Base-by-base conservation (phyloP, 2,329 filamentous ascomycete genomes). In the Xylariaceae sp. region DNA sequence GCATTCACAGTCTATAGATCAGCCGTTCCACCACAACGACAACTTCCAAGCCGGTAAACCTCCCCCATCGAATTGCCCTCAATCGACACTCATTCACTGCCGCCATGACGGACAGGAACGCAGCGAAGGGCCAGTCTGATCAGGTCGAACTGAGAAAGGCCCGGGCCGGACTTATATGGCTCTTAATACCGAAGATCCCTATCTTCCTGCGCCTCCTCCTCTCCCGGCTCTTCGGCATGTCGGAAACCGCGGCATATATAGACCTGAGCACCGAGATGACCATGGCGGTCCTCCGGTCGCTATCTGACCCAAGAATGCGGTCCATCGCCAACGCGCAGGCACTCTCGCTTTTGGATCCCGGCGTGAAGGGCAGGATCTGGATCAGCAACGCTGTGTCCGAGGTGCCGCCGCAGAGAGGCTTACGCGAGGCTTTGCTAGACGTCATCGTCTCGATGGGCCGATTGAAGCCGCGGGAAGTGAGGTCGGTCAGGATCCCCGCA, bases 321-420 rank as follows among this genome's bases (percentile, higher is more conserved):
- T 75, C 82, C 22, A 71, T 95, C 21, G 74, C 79, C 0, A 78
- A 83, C 56, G 72, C 80, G 6, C 92, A 96, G 70, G 64, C 64
- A 34, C 60, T 68, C 57, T 66, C 67, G 9, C 53, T 65, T 3
- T 52, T 53, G 21, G 68, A 70, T 26, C 63, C 66, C 1, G 67
- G 67, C n/a, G 60, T 95, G 65, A 91, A 89, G 67, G 90, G 90
- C 3, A 81, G 80, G 42, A 83, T 94, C 60, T 96, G 92, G 92
- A 78, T 95, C 21, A 86, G 85, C 63, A 87, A 83, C 51, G 85
- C 88, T 40, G 80, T 79, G 0, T 73, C 89, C 15, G 80, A 83
- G 0, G 72, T 73, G 2, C 87, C 85, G 0, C 74, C 80, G 53
- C 81, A 75, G 67, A 77, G 66, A 63, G 80, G 76, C 40, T 67